Base-by-base conservation (phyloP, 768 basidiomycete species). In the Lepiota subincarnata region DNA sequence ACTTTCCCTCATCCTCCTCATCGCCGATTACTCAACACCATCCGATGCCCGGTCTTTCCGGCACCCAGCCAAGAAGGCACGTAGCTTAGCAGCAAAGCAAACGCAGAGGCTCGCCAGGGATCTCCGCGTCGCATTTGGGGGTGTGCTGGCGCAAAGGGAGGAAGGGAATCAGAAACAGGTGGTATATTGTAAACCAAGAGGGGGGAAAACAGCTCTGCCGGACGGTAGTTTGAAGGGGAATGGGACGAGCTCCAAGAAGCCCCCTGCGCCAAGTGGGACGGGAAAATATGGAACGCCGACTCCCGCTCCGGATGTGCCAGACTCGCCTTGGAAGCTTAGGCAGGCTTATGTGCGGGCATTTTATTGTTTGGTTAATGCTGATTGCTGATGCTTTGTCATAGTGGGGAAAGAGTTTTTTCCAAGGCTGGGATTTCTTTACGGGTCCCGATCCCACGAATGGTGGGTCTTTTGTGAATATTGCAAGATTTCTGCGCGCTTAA, bases 351-450 rank as follows among this genome's bases (percentile, higher is more conserved):
- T 83, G 62, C 56, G 79, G 76, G 13, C 18, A 47, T 50, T 58
- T 47, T 26, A 13, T 13, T 11, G 11, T n/a, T 37, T 40, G 39
- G 37, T n/a, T n/a, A 28, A 19, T 37, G 18, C 44, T 26, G n/a
- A 38, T 38, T 11, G 46, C 37, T 40, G n/a, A 39, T 37, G 7
- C 24, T 16, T 37, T 37, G 16, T 37, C 48, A 41, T 63, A 84
- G 83, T 67, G 76, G 45, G 92, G 91, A 16, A 72, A 70, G 44
- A 76, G 74, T 38, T 97, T 97, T 74, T 96, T 94, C 57, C 73
- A 88, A 62, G 86, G 84, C 43, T 95, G 87, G 87, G 64, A 79
- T 60, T 96, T 95, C 71, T 84, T 73, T 63, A 80, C 76, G 7
- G 67, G 59, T 26, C 60, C 72, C 8, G 93, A 96, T 72, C 92